Base-by-base conservation (phyloP, 345 rosid genomes). In the Salix koriyanagi region DNA sequence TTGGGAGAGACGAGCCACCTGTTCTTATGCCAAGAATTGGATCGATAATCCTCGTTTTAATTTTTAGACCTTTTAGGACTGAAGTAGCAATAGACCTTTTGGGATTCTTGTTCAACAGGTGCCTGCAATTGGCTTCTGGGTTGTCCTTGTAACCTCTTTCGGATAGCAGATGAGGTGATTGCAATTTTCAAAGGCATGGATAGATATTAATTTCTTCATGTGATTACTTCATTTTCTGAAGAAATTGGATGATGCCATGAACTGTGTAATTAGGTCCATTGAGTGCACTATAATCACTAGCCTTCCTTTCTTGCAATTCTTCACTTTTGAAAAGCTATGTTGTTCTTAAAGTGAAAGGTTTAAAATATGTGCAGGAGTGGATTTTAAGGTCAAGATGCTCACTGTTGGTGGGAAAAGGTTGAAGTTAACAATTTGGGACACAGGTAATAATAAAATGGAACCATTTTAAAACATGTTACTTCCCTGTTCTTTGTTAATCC, bases 381-480 rank as follows among this genome's bases (percentile, higher is more conserved):
- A 96, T 88, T 96, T 96, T 66, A 96, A 96, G 89, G 83, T 96
- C 83, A 96, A 96, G 85, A 84, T 74, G 74, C 78, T 93, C 65
- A 89, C 82, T 36, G 79, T 86, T 39, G 90, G 84, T 83, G 99
- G 91, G 58, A 96, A 96, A 77, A 88, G 82, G 77, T 82, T 96
- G 83, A 96, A 96, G 82, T 91, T 96, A 44, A 96, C 98, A 8
- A 91, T 96, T 48, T 96, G 99, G 99, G 99, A 96, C 78, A 96
- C 99, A 77, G 99, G 98, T 93, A 81, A 71, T 62, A 21, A 50
- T 44, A 71, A 18, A 42, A 11, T 42, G 46, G 46, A 42, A 42
- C 14, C 46, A 42, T 3, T 14, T 46, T 46, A 46, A 13, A 4
- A 46, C 52, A 46, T 4, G 52, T 46, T 46, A 46, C 52, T 14